Conservation (phyloP, 148 eudicot genomes). For the Pharnaceum exiguum region DNA sequence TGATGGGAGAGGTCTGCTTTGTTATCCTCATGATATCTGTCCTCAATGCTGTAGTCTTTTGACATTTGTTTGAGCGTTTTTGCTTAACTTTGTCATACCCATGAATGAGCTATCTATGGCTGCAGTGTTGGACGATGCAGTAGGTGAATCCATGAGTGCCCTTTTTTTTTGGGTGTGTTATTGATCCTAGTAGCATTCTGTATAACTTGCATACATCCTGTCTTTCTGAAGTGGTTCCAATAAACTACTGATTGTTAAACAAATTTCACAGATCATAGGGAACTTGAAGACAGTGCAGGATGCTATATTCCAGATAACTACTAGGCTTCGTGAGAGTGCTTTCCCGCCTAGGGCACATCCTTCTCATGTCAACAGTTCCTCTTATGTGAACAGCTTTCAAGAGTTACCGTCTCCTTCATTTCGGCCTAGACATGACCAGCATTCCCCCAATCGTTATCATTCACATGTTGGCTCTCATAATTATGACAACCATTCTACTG, state of each 20-base stretch:
- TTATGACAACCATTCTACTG: slow-evolving; percentile 22
- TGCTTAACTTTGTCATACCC: no score
- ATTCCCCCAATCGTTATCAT: slow-evolving; percentile 45
- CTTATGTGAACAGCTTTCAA: slow-evolving; percentile 25
- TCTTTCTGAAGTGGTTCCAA: neutral
- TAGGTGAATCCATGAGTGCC: no score
- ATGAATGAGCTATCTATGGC: no score
- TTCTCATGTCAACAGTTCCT: slow-evolving; percentile 27
- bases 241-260: neutral
- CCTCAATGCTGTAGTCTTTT: no score
- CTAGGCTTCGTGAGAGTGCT: slow-evolving; percentile 48
- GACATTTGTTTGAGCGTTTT: no score
- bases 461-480: slow-evolving; percentile 38
- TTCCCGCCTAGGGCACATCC: slow-evolving; percentile 31
- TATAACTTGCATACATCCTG: neutral
- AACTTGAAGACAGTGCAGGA: slow-evolving; percentile 54
- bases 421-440: slow-evolving; percentile 48
- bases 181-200: neutral
- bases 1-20: no score
- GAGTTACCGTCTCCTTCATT: slow-evolving; percentile 46
- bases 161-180: no score
- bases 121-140: no score
- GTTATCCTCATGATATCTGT: no score
- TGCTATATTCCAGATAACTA: slow-evolving; percentile 53
- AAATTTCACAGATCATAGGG: slow-evolving; percentile 39